Evolutionary conservation across 1,139 yeast species (phyloP), one percentile per base, ranked within the genome.

Genomic region (Yamadazyma dushanensis): DNA sequence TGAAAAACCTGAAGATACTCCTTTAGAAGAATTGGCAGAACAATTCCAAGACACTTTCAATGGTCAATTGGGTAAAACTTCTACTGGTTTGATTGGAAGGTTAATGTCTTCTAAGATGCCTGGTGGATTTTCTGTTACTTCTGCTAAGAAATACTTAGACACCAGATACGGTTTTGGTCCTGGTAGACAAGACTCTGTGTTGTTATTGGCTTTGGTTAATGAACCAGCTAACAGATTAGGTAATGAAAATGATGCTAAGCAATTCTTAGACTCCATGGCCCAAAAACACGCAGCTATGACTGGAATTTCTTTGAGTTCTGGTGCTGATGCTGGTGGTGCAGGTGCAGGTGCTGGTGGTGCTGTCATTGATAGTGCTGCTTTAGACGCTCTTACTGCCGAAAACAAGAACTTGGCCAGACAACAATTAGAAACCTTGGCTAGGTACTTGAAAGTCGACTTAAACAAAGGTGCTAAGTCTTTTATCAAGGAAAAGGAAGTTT

Each of bases 1-100:
- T 31, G 98, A 92, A 68, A 92, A 92, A 68, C 97, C 98, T 45
- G 98, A 92, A 69, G 98, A 92, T 57, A 86, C 96, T 35, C 97
- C 98, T 47, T 77, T 92, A 55, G 88, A 80, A 56, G 98, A 92
- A 65, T 79, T 92, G 60, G 97, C 97, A 34, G 97, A 88, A 57
- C 83, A 79, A 56, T 87, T 92, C 78, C 97, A 92, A 66, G 96
- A 87, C 50, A 70, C 90, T 16, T 92, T 88, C 72, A 60, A 67
- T 47, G 98, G 98, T 48, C 77, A 79, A 49, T 77, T 92, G 50
- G 98, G 98, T 61, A 92, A 92, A 66, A 95, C 92, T 55, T 84
- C 97, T 3, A 70, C 89, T 32, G 84, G 96, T 22, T 76, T 92
- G 52, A 75, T 92, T 49, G 87, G 96, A 44, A 83, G 97, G 68